phyloP scores from a whole-genome alignment of 78 protist species.

The Planoprotostelium fungivorum region DNA sequence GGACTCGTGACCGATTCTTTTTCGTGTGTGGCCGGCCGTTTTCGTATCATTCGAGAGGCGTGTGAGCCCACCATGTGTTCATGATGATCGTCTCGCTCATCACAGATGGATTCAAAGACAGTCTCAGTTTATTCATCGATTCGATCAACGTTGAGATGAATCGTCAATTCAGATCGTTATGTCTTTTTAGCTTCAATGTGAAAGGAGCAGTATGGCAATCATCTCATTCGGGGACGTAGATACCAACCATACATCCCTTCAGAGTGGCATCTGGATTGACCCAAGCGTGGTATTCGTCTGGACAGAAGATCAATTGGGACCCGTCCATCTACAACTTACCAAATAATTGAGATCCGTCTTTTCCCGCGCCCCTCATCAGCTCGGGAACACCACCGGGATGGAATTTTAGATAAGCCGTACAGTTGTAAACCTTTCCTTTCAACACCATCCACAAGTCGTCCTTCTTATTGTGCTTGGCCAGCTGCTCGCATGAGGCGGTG shows the following conservation, averaged over 20 bases:
- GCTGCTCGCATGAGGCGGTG: slow-evolving; percentile 33
- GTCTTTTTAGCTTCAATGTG: no score
- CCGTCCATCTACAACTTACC: neutral
- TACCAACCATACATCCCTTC: neutral
- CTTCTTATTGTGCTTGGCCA: slow-evolving; percentile 50
- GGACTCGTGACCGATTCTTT: no score
- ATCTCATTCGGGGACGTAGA: neutral
- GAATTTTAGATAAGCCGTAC: slow-evolving; percentile 57
- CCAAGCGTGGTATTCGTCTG: neutral
- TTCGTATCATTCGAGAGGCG: no score
- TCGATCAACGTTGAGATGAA: no score
- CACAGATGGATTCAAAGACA: no score
- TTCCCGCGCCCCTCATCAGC: neutral
- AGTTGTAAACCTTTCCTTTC: slow-evolving; percentile 68
- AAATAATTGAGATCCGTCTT: neutral
- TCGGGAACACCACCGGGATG: slow-evolving; percentile 77
- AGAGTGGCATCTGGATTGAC: neutral
- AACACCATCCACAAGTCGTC: slow-evolving; percentile 76
- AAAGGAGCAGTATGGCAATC: no score
- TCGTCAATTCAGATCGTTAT: no score
- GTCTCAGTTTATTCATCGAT: no score
- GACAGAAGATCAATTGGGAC: no score
- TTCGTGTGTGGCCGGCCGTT: no score
- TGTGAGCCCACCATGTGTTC: no score
- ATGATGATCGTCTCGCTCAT: no score